phyloP scores from a whole-genome alignment of 73 alveolate genomes.

The Durusdinium trenchii region DNA sequence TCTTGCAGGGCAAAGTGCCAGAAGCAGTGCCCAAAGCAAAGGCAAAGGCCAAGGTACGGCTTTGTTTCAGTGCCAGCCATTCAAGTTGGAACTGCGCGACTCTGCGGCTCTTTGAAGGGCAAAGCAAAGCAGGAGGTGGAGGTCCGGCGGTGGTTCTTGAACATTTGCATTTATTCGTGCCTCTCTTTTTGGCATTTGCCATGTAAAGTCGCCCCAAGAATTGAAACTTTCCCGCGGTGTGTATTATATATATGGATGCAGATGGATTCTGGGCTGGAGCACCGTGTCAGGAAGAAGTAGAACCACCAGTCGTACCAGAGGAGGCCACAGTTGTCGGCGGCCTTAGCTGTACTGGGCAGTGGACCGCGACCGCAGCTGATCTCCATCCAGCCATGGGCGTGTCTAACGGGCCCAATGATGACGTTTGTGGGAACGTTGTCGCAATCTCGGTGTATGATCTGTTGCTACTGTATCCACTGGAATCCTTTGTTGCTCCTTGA shows the following conservation, averaged over 20 bases:
- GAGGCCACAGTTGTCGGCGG: constrained; percentile 55
- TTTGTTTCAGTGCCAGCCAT: not conserved
- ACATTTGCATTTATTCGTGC: not conserved
- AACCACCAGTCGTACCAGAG: constrained; percentile 55
- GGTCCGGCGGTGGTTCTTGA: not conserved
- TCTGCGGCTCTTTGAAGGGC: constrained; percentile 10
- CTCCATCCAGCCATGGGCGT: no score
- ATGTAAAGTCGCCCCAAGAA: no score
- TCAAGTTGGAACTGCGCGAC: not conserved
- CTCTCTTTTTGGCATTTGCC: not conserved
- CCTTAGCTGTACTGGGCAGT: no score
- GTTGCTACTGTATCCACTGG: no score
- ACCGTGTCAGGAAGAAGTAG: constrained; percentile 35
- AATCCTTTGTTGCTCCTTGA: no score
- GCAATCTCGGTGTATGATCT: no score
- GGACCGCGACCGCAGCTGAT: no score
- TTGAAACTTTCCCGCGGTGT: no score
- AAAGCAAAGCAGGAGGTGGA: constrained; percentile 88
- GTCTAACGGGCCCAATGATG: no score
- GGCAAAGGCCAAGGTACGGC: constrained; percentile 53
- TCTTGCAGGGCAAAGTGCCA: constrained; percentile 48
- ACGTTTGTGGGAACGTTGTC: no score
- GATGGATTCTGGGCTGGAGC: not conserved
- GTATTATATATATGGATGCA: no score
- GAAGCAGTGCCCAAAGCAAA: constrained; percentile 61